Conservation (phyloP, 768 basidiomycete genomes). For the Fomitopsis serialis region DNA sequence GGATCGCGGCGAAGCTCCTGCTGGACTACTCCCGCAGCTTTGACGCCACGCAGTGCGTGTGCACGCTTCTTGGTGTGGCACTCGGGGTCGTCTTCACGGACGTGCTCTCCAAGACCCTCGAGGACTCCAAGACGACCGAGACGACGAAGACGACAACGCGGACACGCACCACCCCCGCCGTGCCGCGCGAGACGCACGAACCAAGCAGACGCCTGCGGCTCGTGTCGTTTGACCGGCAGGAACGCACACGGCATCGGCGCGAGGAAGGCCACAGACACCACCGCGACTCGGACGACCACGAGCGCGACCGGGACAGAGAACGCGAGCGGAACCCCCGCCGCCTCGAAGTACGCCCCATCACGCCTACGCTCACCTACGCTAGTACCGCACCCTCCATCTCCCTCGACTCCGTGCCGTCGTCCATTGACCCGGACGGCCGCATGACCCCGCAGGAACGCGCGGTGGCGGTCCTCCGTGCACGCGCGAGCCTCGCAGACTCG, state of each 20-base stretch:
- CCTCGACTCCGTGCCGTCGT: slow-evolving; percentile 63
- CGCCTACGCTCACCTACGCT: slow-evolving; percentile 22
- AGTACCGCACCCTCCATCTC: slow-evolving; percentile 44
- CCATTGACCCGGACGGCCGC: slow-evolving; percentile 50
- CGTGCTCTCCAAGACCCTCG: slow-evolving; percentile 60
- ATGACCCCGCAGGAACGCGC: slow-evolving; percentile 69
- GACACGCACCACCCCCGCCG: background rate
- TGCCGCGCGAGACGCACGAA: slow-evolving; percentile 9
- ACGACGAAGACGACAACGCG: slow-evolving; percentile 3
- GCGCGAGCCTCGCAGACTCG: slow-evolving; percentile 77
- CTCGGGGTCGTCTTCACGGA: slow-evolving; percentile 71
- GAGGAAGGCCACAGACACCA: background rate
- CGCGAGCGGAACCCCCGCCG: slow-evolving; percentile 16
- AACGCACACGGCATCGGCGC: slow-evolving; percentile 12
- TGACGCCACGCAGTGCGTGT: slow-evolving; percentile 50
- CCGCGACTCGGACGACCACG: slow-evolving; percentile 7
- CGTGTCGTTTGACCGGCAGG: slow-evolving; percentile 21
- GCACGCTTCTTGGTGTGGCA: slow-evolving; percentile 60
- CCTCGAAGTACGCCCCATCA: slow-evolving; percentile 20
- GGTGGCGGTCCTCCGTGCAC: slow-evolving; percentile 67
- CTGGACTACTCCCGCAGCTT: slow-evolving; percentile 53
- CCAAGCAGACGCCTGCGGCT: slow-evolving; percentile 19
- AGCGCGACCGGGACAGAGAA: slow-evolving; percentile 11
- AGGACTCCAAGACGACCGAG: too few relatives aligned
- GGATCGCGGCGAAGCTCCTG: slow-evolving; percentile 55